Evolutionary conservation across 2,329 filamentous ascomycete genomes (phyloP).

Genomic region (Exserohilum rostratum): DNA sequence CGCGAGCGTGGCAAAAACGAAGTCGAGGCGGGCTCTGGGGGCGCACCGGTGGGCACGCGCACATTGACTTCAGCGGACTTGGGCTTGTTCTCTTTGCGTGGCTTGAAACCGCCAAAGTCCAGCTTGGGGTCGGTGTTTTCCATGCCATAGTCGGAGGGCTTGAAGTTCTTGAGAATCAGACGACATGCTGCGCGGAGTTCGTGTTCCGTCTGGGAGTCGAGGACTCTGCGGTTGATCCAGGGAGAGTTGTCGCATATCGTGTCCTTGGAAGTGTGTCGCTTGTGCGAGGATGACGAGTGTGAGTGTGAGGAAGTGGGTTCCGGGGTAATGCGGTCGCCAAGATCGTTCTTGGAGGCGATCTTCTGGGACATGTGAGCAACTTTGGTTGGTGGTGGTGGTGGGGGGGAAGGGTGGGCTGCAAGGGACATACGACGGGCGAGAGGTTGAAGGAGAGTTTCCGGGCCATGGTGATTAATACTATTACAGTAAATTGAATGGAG

Average conservation of each 20-base stretch:
- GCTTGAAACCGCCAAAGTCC: constrained; percentile 40
- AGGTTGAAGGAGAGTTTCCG: constrained; percentile 55
- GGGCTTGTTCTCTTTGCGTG: constrained; percentile 27
- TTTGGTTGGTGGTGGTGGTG: neutral
- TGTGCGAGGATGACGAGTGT: constrained; percentile 18
- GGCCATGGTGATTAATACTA: constrained; percentile 39
- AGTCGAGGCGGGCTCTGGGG: constrained; percentile 32
- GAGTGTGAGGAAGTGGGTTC: constrained; percentile 25
- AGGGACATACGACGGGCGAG: constrained; percentile 48
- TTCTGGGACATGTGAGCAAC: constrained; percentile 33
- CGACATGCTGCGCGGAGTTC: constrained; percentile 56
- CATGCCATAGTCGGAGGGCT: constrained; percentile 48
- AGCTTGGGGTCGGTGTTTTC: constrained; percentile 45
- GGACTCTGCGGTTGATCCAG: constrained; percentile 52
- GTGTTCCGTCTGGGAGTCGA: constrained; percentile 51
- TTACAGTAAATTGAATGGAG: neutral
- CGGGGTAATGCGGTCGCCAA: constrained; percentile 36
- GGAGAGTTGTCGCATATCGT: constrained; percentile 48
- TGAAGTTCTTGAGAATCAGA: constrained; percentile 51
- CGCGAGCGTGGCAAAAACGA: constrained; percentile 32
- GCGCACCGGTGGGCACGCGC: constrained; percentile 38
- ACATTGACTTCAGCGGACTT: constrained; percentile 30
- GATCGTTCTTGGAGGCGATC: constrained; percentile 40
- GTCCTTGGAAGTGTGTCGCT: constrained; percentile 37
- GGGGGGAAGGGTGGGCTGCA: no score